These are phyloP conservation scores for Penicillium lagena DNA, from an alignment of 495 filamentous ascomycete genomes.

Conservation along the genomic window DNA sequence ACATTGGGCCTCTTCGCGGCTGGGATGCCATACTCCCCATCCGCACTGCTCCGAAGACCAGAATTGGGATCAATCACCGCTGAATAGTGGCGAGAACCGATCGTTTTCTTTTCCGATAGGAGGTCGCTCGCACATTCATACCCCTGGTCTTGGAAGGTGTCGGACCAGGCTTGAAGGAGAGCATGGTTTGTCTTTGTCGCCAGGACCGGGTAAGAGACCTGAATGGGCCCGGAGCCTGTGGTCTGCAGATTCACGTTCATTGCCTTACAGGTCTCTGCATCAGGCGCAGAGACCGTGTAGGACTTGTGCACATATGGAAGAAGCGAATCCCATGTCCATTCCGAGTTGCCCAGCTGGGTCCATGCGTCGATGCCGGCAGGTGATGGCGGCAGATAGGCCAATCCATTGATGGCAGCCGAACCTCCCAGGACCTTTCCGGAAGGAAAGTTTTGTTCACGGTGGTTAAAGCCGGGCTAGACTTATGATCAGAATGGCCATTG, in stretches of 20 bases:
- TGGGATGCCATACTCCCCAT: constrained; percentile 31
- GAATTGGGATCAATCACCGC: constrained; percentile 15
- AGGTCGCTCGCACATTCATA: constrained; percentile 8
- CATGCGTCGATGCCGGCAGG: constrained; percentile 44
- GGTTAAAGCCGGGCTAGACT: constrained; percentile 14
- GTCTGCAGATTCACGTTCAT: not conserved
- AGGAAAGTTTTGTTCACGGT: constrained; percentile 11
- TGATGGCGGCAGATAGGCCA: constrained; percentile 22
- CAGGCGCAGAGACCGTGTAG: constrained; percentile 1
- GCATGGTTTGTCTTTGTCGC: not conserved
- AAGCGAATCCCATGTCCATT: constrained; percentile 46
- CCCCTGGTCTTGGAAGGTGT: constrained; percentile 12
- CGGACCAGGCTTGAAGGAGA: constrained; percentile 19
- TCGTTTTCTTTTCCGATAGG: constrained; percentile 2
- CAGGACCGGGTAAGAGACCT: constrained; percentile 14
- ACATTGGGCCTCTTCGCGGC: constrained; percentile 37
- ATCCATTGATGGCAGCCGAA: constrained; percentile 24
- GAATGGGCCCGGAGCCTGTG: constrained; percentile 10
- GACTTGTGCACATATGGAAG: constrained; percentile 33
- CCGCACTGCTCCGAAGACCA: constrained; percentile 25
- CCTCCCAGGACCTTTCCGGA: constrained; percentile 27
- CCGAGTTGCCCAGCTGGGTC: constrained; percentile 44
- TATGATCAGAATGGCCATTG: not conserved
- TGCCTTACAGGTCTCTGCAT: not conserved
- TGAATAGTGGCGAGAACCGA: constrained; percentile 10